Evolutionary conservation across 1,284 basidiomycete genomes (phyloP).

Genomic region (Ceratobasidium sp.): DNA sequence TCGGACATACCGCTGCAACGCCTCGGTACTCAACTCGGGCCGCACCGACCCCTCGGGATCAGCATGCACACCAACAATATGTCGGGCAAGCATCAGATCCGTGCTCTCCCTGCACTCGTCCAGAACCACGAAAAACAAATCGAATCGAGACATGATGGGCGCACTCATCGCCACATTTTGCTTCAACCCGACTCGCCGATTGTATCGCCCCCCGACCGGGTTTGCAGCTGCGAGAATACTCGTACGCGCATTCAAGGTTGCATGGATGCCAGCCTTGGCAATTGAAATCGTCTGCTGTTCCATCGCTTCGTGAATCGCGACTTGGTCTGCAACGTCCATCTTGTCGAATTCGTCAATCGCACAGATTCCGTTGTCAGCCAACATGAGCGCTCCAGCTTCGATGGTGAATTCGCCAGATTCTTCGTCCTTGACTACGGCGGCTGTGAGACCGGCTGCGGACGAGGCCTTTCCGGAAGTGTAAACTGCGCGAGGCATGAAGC

Average conservation of each 20-base stretch:
- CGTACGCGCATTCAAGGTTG: conserved; percentile 96
- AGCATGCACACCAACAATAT: conserved; percentile 98
- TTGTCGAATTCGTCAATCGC: conserved; percentile 99
- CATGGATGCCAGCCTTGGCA: conserved; percentile 98
- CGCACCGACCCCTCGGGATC: conserved; percentile 94
- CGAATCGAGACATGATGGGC: conserved; percentile 99
- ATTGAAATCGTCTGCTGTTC: conserved; percentile 99
- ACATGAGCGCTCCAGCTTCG: conserved; percentile 98
- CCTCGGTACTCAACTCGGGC: conserved; percentile 97
- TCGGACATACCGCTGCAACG: conserved; percentile 94
- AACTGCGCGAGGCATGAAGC: conserved; percentile 97
- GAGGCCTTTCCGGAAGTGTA: conserved; percentile 99
- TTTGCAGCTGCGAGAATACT: conserved; percentile 99
- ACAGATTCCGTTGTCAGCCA: conserved; percentile 99
- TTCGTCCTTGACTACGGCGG: conserved; percentile 97
- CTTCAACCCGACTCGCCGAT: conserved; percentile 90
- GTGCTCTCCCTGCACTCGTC: conserved; percentile 96
- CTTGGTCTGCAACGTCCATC: conserved; percentile 98
- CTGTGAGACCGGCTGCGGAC: conserved; percentile 97
- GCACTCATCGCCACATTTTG: conserved; percentile 99
- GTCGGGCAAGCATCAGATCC: conserved; percentile 92
- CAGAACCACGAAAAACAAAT: conserved; percentile 97
- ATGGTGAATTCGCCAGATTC: conserved; percentile 99
- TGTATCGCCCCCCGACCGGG: conserved; percentile 95
- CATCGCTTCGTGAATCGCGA: conserved; percentile 99